Evolutionary conservation across 202 grass and related monocot genomes (phyloP).

Genomic region (Panicum hallii): DNA sequence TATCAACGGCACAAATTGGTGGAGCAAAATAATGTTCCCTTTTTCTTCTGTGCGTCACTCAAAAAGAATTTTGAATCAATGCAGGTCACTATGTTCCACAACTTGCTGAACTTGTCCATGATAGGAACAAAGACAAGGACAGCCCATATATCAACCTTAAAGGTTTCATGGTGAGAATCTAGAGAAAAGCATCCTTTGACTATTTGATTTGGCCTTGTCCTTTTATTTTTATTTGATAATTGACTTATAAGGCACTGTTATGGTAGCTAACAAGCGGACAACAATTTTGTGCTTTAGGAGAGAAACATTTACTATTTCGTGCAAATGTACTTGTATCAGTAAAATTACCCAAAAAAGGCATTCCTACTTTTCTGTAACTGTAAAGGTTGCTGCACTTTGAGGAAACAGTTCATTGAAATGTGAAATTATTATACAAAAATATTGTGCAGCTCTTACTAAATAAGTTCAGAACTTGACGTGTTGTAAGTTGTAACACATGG

Average conservation of each 20-base stretch:
- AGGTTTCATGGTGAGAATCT: conserved; percentile 82
- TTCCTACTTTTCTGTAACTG: neutral
- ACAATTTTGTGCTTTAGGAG: neutral
- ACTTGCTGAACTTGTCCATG: conserved; percentile 80
- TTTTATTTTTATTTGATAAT: conserved; percentile 27
- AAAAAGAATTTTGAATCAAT: conserved; percentile 36
- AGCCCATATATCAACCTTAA: conserved; percentile 72
- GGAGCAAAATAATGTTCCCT: neutral
- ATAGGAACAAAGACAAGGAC: conserved; percentile 62
- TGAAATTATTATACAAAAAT: neutral
- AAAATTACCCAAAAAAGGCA: neutral
- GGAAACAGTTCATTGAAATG: neutral
- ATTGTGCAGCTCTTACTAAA: neutral
- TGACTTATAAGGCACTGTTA: neutral
- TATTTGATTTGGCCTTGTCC: conserved; percentile 16
- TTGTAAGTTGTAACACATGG: conserved; percentile 42
- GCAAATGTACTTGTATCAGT: conserved; percentile 4
- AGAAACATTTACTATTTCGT: neutral
- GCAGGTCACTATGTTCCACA: conserved; percentile 95
- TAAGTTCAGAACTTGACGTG: conserved; percentile 8
- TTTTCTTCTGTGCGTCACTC: conserved; percentile 26
- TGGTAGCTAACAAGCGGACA: conserved; percentile 21
- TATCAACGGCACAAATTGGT: neutral
- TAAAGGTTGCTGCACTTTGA: neutral
- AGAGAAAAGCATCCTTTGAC: neutral